A percentile compares a stretch with the other conserved stretches of the same genome.
Conservation (phyloP, 768 basidiomycete species). For the Xerocomus spinulosus region DNA sequence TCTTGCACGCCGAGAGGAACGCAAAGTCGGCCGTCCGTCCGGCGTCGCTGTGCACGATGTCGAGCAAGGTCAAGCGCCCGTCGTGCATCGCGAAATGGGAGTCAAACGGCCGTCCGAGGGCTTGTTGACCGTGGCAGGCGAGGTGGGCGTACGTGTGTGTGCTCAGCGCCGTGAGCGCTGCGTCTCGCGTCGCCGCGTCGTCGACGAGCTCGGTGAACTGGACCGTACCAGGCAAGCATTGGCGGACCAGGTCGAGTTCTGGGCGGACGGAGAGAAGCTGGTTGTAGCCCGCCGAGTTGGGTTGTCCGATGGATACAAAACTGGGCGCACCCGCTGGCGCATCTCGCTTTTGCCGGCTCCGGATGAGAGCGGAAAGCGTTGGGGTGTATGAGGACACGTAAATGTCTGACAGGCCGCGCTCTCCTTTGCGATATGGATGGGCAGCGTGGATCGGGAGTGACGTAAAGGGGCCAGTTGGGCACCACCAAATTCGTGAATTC, state of each 20-base stretch:
- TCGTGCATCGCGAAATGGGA: constrained; percentile 19
- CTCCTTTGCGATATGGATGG: constrained; percentile 10
- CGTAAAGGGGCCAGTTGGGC: constrained; percentile 22
- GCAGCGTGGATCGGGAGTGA: constrained; percentile 30
- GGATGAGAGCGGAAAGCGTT: constrained; percentile 26
- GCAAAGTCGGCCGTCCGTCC: constrained; percentile 21
- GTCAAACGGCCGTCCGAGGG: constrained; percentile 10
- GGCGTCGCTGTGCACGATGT: constrained; percentile 15
- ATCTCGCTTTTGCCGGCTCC: constrained; percentile 5
- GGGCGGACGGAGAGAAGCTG: not conserved
- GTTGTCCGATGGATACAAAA: constrained; percentile 19
- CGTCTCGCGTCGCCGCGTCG: constrained; percentile 10
- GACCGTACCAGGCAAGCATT: constrained; percentile 8
- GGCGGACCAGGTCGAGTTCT: constrained; percentile 15
- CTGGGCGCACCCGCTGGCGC: not conserved
- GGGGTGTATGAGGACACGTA: constrained; percentile 32
- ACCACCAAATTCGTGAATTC: constrained; percentile 29
- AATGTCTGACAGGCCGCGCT: constrained; percentile 18
- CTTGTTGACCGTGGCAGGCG: constrained; percentile 25
- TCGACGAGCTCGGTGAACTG: constrained; percentile 9
- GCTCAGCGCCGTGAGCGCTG: constrained; percentile 7
- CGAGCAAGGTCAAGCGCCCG: constrained; percentile 16
- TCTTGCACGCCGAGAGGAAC: constrained; percentile 31
- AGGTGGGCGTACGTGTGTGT: constrained; percentile 24
- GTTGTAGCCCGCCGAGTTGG: constrained; percentile 6